These are phyloP conservation scores for Aspergillus sclerotioniger DNA, from an alignment of 495 filamentous ascomycete genomes.

Conservation along the genomic window DNA sequence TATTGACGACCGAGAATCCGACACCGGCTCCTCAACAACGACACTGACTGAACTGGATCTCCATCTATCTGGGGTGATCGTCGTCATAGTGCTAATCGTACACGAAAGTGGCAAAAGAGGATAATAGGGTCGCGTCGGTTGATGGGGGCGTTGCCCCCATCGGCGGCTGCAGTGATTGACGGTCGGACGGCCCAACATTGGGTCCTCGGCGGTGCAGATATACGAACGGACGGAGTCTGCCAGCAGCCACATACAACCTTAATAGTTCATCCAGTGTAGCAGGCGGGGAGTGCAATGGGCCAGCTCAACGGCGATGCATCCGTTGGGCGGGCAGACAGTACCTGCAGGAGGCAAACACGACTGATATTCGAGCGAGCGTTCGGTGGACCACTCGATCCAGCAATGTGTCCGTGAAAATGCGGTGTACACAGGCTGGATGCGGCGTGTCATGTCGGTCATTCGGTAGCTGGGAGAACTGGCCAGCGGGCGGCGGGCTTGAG, in stretches of 20 bases:
- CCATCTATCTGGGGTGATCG: constrained; percentile 4
- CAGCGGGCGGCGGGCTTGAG: background rate
- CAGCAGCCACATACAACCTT: constrained; percentile 5
- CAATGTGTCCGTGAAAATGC: constrained; percentile 4
- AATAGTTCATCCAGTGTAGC: background rate
- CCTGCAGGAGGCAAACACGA: constrained; percentile 7
- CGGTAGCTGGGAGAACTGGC: background rate
- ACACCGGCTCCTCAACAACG: background rate
- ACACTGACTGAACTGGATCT: background rate
- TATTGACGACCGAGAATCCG: background rate
- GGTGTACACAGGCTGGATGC: constrained; percentile 5
- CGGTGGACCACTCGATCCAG: constrained; percentile 2
- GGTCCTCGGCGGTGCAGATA: background rate
- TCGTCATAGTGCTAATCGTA: constrained; percentile 1
- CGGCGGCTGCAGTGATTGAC: background rate
- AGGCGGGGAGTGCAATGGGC: background rate
- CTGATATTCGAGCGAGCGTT: constrained; percentile 2
- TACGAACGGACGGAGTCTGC: background rate
- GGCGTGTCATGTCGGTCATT: constrained; percentile 1
- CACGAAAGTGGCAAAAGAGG: constrained; percentile 3
- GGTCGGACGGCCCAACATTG: constrained; percentile 8
- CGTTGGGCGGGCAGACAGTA: constrained; percentile 3
- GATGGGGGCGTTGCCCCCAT: background rate
- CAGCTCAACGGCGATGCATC: constrained; percentile 9
- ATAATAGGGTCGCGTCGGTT: background rate